Evolutionary conservation across 306 rosid genomes (phyloP), one percentile per base, ranked within the genome.

Genomic region (Gynostemma pentaphyllum): DNA sequence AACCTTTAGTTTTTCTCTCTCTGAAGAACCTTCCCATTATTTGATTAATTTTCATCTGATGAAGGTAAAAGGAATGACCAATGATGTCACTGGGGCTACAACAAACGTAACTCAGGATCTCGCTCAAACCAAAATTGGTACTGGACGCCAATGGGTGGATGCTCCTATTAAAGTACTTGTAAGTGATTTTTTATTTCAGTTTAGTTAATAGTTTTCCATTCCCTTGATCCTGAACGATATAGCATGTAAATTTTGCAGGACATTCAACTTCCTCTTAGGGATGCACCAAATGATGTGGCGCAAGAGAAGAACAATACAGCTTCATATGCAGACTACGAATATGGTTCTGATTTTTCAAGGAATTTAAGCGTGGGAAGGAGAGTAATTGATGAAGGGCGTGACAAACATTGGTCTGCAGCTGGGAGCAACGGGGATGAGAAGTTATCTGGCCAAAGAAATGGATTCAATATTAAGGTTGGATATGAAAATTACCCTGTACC

Each of bases 91-190:
- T 70, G 82, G 78, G 70, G 60, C 74, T 13, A 62, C 71, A 62
- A 68, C 71, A 74, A 77, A 79, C 62, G 71, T 83, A 59, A 53
- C 75, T 55, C 85, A 72, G 62, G 88, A 70, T 68, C 46, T 37
- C 2, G 29, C 54, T 51, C 86, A 83, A 64, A 39, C 81, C 39
- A 75, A 72, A 54, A 63, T 85, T 56, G 69, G 79, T 77, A 69
- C 76, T 54, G 73, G 82, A 64, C 80, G 86, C n/a, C 69, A 84
- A n/a, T 85, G 81, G 95, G 72, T 72, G 56, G 96, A 85, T 69
- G 75, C 89, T 36, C 68, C 86, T 45, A 71, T 69, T 42, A 73
- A 75, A 72, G 39, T 79, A 76, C 88, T 27, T 62, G 95, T 82
- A 76, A 63, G 95, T 77, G 12, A 45, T 70, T 36, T 68, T 44